Percentiles rank a stretch among this genome's conserved stretches.
phyloP scores from a whole-genome alignment of 2,329 filamentous ascomycete genomes.

The Botrytis squamosa region DNA sequence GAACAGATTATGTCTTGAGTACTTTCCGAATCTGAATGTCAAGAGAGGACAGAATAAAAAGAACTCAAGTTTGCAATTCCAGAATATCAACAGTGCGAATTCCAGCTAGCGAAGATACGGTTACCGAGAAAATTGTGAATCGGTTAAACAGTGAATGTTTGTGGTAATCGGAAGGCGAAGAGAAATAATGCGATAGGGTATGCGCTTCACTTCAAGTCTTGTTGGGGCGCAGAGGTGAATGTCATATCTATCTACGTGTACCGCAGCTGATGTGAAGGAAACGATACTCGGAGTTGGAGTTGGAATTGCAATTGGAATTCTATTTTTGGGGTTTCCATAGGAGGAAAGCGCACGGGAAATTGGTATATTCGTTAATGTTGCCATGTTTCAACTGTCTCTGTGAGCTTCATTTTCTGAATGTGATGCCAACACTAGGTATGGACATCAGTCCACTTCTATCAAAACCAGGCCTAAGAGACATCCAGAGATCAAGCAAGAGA shows the following conservation, averaged over 20 bases:
- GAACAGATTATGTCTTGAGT: neutral
- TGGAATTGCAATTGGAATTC: neutral
- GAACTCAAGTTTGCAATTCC: neutral
- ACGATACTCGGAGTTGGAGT: neutral
- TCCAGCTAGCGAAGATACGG: neutral
- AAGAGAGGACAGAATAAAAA: neutral
- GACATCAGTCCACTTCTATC: neutral
- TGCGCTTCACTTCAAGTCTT: neutral
- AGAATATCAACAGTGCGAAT: neutral
- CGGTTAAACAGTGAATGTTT: neutral
- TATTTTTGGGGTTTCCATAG: neutral
- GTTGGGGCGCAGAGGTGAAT: no score
- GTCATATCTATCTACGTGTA: neutral
- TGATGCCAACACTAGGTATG: neutral
- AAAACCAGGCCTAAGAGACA: accelerated
- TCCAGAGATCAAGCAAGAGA: neutral
- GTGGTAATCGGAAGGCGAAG: neutral
- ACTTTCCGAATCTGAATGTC: neutral
- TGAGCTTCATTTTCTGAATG: neutral
- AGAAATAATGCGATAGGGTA: neutral
- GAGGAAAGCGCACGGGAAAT: neutral
- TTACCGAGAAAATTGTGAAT: neutral
- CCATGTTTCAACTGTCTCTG: accelerated
- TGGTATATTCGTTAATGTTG: neutral
- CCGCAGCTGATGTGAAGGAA: neutral